phyloP scores from a whole-genome alignment of 257 asterid species.

The Solanum pinnatisectum region DNA sequence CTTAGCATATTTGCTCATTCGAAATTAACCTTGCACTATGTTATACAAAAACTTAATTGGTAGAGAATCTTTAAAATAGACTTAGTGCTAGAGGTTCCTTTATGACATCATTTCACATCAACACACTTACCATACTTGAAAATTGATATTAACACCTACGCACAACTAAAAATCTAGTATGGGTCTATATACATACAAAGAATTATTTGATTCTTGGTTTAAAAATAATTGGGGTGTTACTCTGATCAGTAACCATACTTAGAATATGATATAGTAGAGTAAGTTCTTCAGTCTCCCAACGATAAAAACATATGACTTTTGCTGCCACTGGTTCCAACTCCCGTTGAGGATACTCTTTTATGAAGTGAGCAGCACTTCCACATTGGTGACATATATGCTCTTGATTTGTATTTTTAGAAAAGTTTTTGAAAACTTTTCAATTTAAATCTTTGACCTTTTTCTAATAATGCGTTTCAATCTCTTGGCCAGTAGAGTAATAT shows the following conservation, averaged over 20 bases:
- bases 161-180: no score
- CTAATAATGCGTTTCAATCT: not conserved
- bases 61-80: not conserved
- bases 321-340: not conserved
- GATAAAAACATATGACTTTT: not conserved
- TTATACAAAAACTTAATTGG: not conserved
- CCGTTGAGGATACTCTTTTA: not conserved
- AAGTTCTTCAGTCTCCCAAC: not conserved
- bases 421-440: not conserved
- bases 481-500: not conserved
- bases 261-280: not conserved
- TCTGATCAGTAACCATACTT: not conserved
- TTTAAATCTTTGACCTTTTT: not conserved
- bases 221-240: not conserved
- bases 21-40: not conserved
- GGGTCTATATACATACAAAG: not conserved
- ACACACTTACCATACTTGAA: not conserved
- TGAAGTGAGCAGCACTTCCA: not conserved
- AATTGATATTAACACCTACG: not conserved
- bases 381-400: not conserved
- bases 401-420: not conserved
- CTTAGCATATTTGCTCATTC: not conserved
- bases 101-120: not conserved
- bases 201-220: not conserved
- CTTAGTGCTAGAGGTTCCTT: not conserved